Percentiles rank a stretch among this genome's conserved stretches.
Evolutionary conservation across 345 rosid genomes (phyloP).

Genomic region (Populus euphratica): DNA sequence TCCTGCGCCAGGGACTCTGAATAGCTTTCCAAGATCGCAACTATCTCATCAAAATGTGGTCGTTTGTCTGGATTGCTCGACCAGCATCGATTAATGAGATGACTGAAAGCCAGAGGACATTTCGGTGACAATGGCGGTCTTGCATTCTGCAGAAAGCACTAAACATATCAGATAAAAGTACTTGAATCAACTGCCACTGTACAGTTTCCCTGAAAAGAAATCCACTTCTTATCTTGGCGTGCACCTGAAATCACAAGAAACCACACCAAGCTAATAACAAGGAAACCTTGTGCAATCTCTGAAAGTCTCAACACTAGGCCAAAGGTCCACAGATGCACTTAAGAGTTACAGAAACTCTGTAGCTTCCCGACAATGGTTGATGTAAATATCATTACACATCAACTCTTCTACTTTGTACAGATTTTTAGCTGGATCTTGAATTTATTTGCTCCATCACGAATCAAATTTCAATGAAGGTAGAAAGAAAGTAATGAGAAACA

Average conservation of each 20-base stretch:
- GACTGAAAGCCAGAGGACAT: slow-evolving; percentile 52
- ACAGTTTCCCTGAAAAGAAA: background rate
- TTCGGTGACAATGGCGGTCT: slow-evolving; percentile 61
- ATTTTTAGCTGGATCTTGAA: too few relatives aligned
- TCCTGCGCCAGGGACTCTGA: slow-evolving; percentile 47
- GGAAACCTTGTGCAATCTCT: background rate
- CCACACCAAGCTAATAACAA: background rate
- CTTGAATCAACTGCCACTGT: background rate
- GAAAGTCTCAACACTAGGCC: background rate
- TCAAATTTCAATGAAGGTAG: background rate
- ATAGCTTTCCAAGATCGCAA: slow-evolving; percentile 48
- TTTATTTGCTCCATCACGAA: too few relatives aligned
- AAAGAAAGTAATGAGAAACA: background rate
- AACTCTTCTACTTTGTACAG: too few relatives aligned
- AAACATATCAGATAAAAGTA: background rate
- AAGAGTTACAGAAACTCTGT: background rate
- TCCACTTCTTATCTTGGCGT: background rate
- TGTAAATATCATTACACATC: background rate
- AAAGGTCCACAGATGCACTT: background rate
- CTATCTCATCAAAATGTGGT: slow-evolving; percentile 60
- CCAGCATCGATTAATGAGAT: slow-evolving; percentile 63
- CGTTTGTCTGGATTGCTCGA: slow-evolving; percentile 54
- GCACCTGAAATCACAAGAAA: background rate
- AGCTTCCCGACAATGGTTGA: background rate
- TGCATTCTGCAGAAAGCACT: slow-evolving; percentile 47